These are phyloP conservation scores for Phialocephala subalpina DNA, from an alignment of 2,329 filamentous ascomycete species.

Conservation along the genomic window DNA sequence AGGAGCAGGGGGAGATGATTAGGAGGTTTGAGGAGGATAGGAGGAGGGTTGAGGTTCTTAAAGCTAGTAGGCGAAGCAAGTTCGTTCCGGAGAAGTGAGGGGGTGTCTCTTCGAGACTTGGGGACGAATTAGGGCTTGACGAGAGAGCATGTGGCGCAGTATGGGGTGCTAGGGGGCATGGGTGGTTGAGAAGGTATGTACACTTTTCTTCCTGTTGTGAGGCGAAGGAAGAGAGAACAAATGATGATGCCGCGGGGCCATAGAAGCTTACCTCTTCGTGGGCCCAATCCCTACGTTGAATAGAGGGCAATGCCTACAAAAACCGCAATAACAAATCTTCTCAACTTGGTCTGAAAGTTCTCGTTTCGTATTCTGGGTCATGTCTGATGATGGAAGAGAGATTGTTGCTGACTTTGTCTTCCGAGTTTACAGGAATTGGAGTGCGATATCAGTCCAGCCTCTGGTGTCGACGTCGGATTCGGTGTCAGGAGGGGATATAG, in stretches of 20 bases:
- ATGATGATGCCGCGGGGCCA: conserved; percentile 63
- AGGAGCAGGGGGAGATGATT: conserved; percentile 72
- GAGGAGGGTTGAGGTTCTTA: conserved; percentile 75
- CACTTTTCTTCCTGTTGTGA: conserved; percentile 12
- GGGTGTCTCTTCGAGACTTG: conserved; percentile 42
- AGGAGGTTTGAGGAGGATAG: conserved; percentile 80
- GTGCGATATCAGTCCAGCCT: background rate
- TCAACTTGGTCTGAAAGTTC: conserved; percentile 64
- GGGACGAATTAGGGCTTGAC: background rate
- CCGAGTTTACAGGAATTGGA: background rate
- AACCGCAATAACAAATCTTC: conserved; percentile 73
- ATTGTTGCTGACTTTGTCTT: background rate
- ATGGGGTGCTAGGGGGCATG: background rate
- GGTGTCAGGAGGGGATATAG: no score
- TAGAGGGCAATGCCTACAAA: conserved; percentile 61
- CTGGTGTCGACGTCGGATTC: no score
- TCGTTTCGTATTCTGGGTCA: background rate
- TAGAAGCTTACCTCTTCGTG: conserved; percentile 50
- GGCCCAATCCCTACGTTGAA: conserved; percentile 40
- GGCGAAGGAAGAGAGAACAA: conserved; percentile 21
- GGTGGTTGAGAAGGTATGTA: conserved; percentile 29
- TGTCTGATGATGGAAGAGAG: background rate
- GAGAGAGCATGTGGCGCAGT: no score
- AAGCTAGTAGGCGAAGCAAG: conserved; percentile 64
- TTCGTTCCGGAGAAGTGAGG: conserved; percentile 59